A percentile compares a stretch with the other conserved stretches of the same genome.
phyloP scores from a whole-genome alignment of 1,284 basidiomycete species.

The Volvariella surrecta region DNA sequence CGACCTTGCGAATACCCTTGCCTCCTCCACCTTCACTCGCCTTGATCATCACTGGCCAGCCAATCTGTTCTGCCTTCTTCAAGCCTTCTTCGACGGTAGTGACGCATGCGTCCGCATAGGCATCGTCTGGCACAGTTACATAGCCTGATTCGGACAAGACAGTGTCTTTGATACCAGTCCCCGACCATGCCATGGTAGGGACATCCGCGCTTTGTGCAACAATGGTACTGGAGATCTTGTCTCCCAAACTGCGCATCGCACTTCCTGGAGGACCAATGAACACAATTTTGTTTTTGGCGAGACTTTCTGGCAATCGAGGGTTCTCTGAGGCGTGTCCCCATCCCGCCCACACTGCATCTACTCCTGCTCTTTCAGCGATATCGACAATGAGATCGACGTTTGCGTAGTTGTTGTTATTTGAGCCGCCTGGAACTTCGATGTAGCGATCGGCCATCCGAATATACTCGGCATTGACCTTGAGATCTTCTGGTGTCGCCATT shows the following conservation, averaged over 20 bases:
- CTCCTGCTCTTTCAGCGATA: conserved; percentile 93
- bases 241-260: conserved; percentile 98
- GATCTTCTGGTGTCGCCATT: conserved; percentile 99
- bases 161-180: conserved; percentile 90
- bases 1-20: conserved; percentile 96
- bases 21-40: conserved; percentile 98
- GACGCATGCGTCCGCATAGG: conserved; percentile 88
- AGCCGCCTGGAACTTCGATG: conserved; percentile 96
- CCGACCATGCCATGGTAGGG: conserved; percentile 99
- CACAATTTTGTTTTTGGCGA: conserved; percentile 92
- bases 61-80: conserved; percentile 79
- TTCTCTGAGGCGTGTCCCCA: conserved; percentile 99
- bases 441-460: conserved; percentile 99
- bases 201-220: conserved; percentile 96
- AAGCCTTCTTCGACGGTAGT: conserved; percentile 87
- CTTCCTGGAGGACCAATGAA: conserved; percentile 99
- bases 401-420: conserved; percentile 99
- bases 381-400: conserved; percentile 99
- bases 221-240: conserved; percentile 99
- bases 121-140: conserved; percentile 90
- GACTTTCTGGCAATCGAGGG: conserved; percentile 92
- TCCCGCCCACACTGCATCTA: conserved; percentile 99
- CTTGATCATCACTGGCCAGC: conserved; percentile 99
- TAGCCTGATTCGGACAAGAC: conserved; percentile 82
- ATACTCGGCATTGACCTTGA: conserved; percentile 99